Conservation (phyloP, 2,329 filamentous ascomycete species). For the Aspergillus bombycis region DNA sequence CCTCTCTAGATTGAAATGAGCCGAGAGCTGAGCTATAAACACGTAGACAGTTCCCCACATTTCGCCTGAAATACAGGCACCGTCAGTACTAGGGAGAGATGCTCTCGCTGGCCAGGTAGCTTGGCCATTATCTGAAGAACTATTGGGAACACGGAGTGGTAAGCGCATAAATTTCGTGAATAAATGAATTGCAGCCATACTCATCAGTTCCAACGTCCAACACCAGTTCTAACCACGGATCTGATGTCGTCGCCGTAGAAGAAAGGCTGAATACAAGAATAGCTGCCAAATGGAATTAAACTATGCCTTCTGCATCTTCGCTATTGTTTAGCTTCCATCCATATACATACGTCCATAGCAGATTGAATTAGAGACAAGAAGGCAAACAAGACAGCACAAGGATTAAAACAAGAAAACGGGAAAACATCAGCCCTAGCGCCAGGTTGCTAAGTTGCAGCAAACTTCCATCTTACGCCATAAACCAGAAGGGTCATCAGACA, state of each 20-base stretch:
- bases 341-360: background rate
- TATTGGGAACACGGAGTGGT: no score
- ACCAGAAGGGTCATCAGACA: constrained; percentile 1
- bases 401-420: background rate
- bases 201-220: background rate
- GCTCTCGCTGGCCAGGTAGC: no score
- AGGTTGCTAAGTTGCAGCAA: background rate
- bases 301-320: background rate
- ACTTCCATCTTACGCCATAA: constrained; percentile 1
- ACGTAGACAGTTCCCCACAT: background rate
- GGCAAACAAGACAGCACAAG: background rate
- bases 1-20: no score
- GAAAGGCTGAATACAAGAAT: background rate
- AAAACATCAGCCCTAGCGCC: constrained; percentile 2
- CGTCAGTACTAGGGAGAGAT: no score
- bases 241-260: background rate
- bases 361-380: constrained; percentile 7
- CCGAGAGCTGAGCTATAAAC: background rate
- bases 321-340: constrained; percentile 1
- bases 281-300: background rate
- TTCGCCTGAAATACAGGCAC: background rate
- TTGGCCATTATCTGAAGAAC: no score
- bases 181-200: background rate
- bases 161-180: no score
- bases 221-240: background rate